Evolutionary conservation across 1,139 yeast genomes (phyloP).

Genomic region (Candida dubliniensis): DNA sequence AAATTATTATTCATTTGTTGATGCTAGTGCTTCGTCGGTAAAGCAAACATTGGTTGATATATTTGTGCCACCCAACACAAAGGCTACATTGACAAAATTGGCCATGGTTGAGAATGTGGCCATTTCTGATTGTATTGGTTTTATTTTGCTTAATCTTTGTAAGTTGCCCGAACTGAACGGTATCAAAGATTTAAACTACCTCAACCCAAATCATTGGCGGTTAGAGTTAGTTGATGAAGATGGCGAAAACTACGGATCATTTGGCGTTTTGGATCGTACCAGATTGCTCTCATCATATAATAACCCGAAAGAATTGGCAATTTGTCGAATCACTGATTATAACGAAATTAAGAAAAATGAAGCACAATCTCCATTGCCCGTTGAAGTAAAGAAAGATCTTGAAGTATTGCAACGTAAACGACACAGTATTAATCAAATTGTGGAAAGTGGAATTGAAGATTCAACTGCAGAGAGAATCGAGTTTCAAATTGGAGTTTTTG

Average conservation of each 20-base stretch:
- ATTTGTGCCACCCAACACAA: slow-evolving; percentile 37
- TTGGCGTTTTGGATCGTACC: slow-evolving; percentile 65
- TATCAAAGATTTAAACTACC: slow-evolving; percentile 15
- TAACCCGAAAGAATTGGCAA: slow-evolving; percentile 61
- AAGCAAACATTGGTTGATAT: slow-evolving; percentile 31
- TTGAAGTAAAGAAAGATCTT: slow-evolving; percentile 35
- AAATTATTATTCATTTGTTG: slow-evolving; percentile 53
- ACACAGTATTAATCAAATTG: slow-evolving; percentile 11
- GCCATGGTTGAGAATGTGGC: slow-evolving; percentile 46
- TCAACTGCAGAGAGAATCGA: slow-evolving; percentile 9
- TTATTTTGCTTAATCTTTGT: slow-evolving; percentile 40
- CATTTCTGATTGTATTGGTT: slow-evolving; percentile 67
- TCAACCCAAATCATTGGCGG: slow-evolving; percentile 65
- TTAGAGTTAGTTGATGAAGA: slow-evolving; percentile 76
- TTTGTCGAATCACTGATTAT: slow-evolving; percentile 46
- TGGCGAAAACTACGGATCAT: slow-evolving; percentile 75
- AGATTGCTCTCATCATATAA: slow-evolving; percentile 58
- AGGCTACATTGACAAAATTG: slow-evolving; percentile 32
- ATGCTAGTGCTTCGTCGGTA: slow-evolving; percentile 25
- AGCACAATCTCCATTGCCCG: slow-evolving; percentile 55
- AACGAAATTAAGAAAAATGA: slow-evolving; percentile 34
- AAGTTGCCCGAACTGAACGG: slow-evolving; percentile 21
- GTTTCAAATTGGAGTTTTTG: slow-evolving; percentile 13
- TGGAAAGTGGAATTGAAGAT: slow-evolving; percentile 6
- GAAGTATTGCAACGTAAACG: slow-evolving; percentile 18